These are phyloP conservation scores for Penicillium sp. DNA, from an alignment of 2,329 filamentous ascomycete species.

Conservation along the genomic window DNA sequence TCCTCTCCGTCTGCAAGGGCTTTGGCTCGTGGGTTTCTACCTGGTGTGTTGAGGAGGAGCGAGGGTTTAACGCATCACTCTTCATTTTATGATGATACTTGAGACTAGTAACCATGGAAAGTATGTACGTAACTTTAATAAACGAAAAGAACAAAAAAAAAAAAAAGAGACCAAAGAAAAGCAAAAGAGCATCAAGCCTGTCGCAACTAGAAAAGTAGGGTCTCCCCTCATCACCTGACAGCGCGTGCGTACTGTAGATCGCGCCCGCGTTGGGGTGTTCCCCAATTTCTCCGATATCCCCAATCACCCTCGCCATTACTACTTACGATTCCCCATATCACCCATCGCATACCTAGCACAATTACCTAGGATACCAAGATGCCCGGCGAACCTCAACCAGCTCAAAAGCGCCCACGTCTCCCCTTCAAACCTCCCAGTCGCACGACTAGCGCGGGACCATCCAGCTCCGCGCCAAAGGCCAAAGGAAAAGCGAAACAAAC, in stretches of 20 bases:
- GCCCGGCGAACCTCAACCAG: conserved; percentile 31
- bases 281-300: neutral
- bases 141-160: neutral
- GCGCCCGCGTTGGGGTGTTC: conserved; percentile 14
- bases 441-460: conserved; percentile 27
- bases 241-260: conserved; percentile 22
- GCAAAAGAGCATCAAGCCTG: neutral
- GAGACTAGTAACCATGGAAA: neutral
- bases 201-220: neutral
- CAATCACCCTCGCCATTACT: neutral
- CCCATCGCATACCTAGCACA: neutral
- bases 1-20: neutral
- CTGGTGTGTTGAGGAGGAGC: neutral
- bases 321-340: neutral
- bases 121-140: neutral
- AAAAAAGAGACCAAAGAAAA: neutral
- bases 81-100: neutral
- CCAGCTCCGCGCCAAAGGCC: conserved; percentile 21
- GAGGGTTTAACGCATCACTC: neutral
- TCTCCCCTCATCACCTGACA: conserved; percentile 22
- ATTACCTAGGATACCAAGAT: conserved; percentile 15
- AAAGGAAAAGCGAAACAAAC: conserved; percentile 22
- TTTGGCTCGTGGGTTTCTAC: neutral
- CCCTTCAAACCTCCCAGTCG: conserved; percentile 49
- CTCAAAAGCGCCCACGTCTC: conserved; percentile 40